Base-by-base conservation (phyloP, 2,329 filamentous ascomycete species). In the Penicillium glabrum region DNA sequence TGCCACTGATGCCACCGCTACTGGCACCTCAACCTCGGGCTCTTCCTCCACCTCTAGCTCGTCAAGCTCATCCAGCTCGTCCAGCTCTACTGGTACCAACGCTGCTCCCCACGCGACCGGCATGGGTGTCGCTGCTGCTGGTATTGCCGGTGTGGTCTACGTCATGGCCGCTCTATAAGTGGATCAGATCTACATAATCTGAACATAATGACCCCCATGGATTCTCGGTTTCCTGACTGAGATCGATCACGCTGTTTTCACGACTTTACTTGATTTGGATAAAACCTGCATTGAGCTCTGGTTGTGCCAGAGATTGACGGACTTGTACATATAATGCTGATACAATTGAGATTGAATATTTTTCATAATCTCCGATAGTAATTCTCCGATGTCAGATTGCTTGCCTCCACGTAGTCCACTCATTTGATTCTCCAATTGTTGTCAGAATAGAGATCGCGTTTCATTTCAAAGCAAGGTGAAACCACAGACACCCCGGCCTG, bases 91-190 rank as follows among this genome's bases (percentile, higher is more conserved):
- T n/a, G 37, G 37, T 33, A 51, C 49, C 21, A 65, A 61, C 43
- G 66, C 51, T 43, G 67, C 57, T 33, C 61, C 64, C 39, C 64
- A 61, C 39, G 61, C 64, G 14, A 65, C 64, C 33, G 63, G 63
- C 23, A 57, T 67, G 27, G 61, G 61, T 26, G 62, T 55, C 31
- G 60, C 53, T 19, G 43, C 66, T 39, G 68, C 63, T 19, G 68
- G 66, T 59, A 53, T 69, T 27, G 68, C 65, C 11, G 69, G 69
- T 63, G 49, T 71, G 9, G 50, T 71, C 11, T 68, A 68, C 52
- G 53, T 69, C 31, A 71, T 71, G 67, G 66, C 60, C 58, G 68
- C 64, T 53, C 63, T 71, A 55, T 71, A 70, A 64, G 58, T 29
- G 19, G 29, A 3, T 43, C 27, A 47, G 44, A 58, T 53, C 2